Evolutionary conservation across 495 filamentous ascomycete genomes (phyloP).

Genomic region (Barbatosphaeria neglecta): DNA sequence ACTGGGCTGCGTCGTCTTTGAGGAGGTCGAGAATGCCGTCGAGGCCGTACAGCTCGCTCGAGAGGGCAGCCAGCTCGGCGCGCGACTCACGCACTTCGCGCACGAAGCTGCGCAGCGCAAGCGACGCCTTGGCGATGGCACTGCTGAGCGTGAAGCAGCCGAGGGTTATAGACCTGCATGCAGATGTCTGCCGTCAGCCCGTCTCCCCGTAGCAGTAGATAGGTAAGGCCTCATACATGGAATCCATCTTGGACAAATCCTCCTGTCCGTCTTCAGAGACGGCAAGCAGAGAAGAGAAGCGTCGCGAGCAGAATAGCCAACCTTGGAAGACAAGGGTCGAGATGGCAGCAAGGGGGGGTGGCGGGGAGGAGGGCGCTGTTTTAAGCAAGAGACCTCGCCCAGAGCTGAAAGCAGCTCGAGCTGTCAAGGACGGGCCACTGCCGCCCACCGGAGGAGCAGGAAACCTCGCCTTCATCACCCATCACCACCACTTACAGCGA

Average conservation of each 20-base stretch:
- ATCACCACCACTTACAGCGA: background rate
- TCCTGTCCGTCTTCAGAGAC: background rate
- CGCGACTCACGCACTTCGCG: conserved; percentile 35
- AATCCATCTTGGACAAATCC: background rate
- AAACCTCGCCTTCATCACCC: too few species aligned
- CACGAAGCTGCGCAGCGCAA: conserved; percentile 22
- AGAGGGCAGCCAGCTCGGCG: conserved; percentile 31
- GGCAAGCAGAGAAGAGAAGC: background rate
- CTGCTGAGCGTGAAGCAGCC: conserved; percentile 27
- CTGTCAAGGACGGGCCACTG: too few species aligned
- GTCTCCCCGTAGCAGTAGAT: background rate
- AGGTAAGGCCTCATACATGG: background rate
- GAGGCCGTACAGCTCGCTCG: conserved; percentile 37
- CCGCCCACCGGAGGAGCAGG: too few species aligned
- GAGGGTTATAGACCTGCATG: conserved; percentile 27
- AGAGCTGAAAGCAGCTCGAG: background rate
- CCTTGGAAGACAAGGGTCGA: background rate
- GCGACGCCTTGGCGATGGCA: conserved; percentile 19
- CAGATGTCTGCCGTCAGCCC: conserved; percentile 4
- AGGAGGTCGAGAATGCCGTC: conserved; percentile 30
- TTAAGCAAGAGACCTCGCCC: too few species aligned
- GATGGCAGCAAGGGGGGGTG: background rate
- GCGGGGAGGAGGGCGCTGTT: background rate
- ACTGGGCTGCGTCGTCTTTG: conserved; percentile 28
- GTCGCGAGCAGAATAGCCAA: background rate